phyloP scores from a whole-genome alignment of 1,284 basidiomycete species.

The Trametes pubescens region DNA sequence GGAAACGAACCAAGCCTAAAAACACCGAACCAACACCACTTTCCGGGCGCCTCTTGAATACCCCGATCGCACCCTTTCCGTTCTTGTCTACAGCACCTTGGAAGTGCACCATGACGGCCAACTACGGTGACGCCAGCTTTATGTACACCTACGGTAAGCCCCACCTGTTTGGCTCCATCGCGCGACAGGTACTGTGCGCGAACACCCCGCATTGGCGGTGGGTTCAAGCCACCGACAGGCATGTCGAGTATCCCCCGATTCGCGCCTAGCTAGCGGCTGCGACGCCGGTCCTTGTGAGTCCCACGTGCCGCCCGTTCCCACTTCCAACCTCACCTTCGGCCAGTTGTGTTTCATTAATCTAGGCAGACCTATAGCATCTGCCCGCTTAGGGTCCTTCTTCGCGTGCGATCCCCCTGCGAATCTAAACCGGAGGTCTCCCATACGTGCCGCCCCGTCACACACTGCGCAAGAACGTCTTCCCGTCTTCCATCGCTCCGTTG shows the following conservation, averaged over 20 bases:
- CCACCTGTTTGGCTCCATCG: neutral
- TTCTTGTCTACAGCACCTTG: neutral
- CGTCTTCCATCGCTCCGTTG: neutral
- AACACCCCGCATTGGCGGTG: neutral
- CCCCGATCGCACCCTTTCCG: neutral
- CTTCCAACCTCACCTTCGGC: neutral
- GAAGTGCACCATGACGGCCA: neutral
- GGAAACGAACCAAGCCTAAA: neutral
- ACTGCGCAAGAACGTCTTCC: neutral
- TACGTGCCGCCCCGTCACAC: neutral
- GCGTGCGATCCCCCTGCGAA: neutral
- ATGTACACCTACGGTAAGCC: conserved; percentile 4
- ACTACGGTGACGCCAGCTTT: neutral
- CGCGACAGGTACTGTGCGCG: neutral
- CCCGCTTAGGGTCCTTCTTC: neutral
- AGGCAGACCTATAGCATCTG: neutral
- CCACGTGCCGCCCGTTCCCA: neutral
- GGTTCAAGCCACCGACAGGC: neutral
- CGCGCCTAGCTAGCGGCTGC: neutral
- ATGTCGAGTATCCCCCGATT: neutral
- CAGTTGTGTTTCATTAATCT: neutral
- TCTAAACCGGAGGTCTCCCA: neutral
- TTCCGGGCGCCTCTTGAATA: too few species aligned
- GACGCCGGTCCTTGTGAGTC: neutral
- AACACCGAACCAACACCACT: neutral